A percentile compares a stretch with the other conserved stretches of the same genome.
Evolutionary conservation across 1,139 yeast species (phyloP).

Genomic region (Suhomyces maxii): DNA sequence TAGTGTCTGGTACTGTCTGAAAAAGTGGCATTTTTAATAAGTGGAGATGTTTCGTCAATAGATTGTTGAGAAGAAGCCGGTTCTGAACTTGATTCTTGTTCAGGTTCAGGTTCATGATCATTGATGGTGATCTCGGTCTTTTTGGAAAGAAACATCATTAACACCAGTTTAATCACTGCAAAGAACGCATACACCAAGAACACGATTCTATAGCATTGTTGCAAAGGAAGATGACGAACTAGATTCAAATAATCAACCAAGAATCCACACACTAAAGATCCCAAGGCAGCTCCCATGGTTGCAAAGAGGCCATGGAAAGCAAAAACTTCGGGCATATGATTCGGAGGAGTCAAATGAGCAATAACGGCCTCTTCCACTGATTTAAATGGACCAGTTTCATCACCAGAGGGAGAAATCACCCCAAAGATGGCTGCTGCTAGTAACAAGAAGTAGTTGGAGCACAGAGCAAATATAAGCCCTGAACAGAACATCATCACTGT

Average conservation of each 20-base stretch:
- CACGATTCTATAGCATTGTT: slow-evolving; percentile 54
- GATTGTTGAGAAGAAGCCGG: too few species aligned
- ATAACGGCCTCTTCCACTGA: slow-evolving; percentile 84
- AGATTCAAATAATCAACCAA: slow-evolving; percentile 47
- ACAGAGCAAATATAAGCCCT: slow-evolving; percentile 62
- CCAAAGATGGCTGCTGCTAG: slow-evolving; percentile 57
- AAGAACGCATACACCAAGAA: slow-evolving; percentile 59
- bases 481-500: slow-evolving; percentile 68
- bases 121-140: slow-evolving; percentile 48
- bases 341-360: slow-evolving; percentile 73
- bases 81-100: too few species aligned
- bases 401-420: slow-evolving; percentile 87
- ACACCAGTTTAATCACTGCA: slow-evolving; percentile 54
- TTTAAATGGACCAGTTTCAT: slow-evolving; percentile 91
- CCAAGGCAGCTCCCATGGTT: slow-evolving; percentile 74
- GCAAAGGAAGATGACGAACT: slow-evolving; percentile 28
- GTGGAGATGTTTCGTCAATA: slow-evolving; percentile 10
- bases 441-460: slow-evolving; percentile 52
- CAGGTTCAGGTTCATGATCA: not conserved
- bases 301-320: slow-evolving; percentile 71
- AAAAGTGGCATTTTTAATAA: slow-evolving; percentile 20
- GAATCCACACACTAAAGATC: slow-evolving; percentile 66
- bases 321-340: slow-evolving; percentile 70
- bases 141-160: slow-evolving; percentile 54
- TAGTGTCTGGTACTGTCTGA: slow-evolving; percentile 33